Conservation (phyloP, 495 filamentous ascomycete species). For the Aspergillus indologenus region DNA sequence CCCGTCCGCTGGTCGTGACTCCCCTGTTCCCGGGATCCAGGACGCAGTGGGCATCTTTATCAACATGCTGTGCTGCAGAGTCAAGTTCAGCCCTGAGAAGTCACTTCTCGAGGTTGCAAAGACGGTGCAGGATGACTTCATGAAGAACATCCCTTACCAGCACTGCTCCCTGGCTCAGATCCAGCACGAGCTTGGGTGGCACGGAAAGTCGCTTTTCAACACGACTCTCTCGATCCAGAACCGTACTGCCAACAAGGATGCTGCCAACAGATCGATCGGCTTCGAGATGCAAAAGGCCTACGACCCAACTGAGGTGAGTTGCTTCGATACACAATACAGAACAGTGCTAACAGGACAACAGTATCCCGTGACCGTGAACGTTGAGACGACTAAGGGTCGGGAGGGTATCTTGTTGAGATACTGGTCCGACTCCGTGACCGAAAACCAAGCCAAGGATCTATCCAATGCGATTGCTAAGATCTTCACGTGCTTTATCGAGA, state of each 20-base stretch:
- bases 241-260: conserved; percentile 30
- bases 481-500: conserved; percentile 35
- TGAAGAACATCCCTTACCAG: conserved; percentile 48
- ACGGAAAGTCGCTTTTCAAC: conserved; percentile 53
- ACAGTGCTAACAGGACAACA: conserved; percentile 12
- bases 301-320: conserved; percentile 48
- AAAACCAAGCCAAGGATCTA: conserved; percentile 33
- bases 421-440: conserved; percentile 46
- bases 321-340: background rate
- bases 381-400: conserved; percentile 38
- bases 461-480: conserved; percentile 33
- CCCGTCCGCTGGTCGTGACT: conserved; percentile 47
- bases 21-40: conserved; percentile 48
- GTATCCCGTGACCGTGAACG: conserved; percentile 50
- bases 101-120: conserved; percentile 41
- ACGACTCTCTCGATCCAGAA: conserved; percentile 57
- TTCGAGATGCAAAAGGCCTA: conserved; percentile 41
- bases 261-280: conserved; percentile 33
- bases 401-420: conserved; percentile 49
- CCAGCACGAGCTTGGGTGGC: conserved; percentile 52
- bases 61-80: conserved; percentile 55
- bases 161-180: conserved; percentile 52
- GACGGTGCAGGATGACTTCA: conserved; percentile 47
- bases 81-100: conserved; percentile 32
- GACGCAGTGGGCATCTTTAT: conserved; percentile 55